These are phyloP conservation scores for Mortierella claussenii DNA, from an alignment of 192 early-diverging fungal species.

Conservation along the genomic window DNA sequence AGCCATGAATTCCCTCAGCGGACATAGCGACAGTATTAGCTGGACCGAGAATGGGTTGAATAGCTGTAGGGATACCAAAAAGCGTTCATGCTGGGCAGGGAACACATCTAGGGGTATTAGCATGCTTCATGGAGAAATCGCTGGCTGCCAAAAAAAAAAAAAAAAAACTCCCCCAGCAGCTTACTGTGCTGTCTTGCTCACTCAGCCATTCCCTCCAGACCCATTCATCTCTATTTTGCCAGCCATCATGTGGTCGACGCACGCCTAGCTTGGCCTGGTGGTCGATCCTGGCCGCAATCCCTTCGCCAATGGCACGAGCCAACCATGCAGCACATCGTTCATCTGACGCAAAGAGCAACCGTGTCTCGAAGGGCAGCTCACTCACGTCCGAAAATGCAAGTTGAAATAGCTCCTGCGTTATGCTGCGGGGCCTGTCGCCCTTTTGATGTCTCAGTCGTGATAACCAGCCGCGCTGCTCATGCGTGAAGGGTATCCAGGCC, in stretches of 20 bases:
- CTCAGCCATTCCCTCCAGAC: constrained; percentile 40
- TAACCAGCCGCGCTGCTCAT: constrained; percentile 4
- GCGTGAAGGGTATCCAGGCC: constrained; percentile 5
- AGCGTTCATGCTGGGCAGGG: constrained; percentile 25
- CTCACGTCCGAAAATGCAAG: neutral
- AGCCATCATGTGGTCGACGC: constrained; percentile 26
- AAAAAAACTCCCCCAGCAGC: too few species aligned
- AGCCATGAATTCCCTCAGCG: constrained; percentile 23
- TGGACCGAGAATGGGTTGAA: constrained; percentile 42
- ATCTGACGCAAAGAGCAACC: constrained; percentile 26
- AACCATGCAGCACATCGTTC: constrained; percentile 19
- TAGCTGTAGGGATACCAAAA: constrained; percentile 11
- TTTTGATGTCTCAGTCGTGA: neutral
- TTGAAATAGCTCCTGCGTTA: neutral
- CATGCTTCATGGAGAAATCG: too few species aligned
- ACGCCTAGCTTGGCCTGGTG: neutral
- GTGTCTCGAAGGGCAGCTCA: constrained; percentile 14
- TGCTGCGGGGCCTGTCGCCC: neutral
- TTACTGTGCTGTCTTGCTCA: constrained; percentile 41
- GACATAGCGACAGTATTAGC: constrained; percentile 26
- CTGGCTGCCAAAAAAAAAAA: too few species aligned
- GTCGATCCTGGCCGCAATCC: constrained; percentile 8
- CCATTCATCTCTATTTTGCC: constrained; percentile 31
- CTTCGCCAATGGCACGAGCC: constrained; percentile 19
- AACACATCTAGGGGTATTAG: neutral